Evolutionary conservation across 2,329 filamentous ascomycete genomes (phyloP), one percentile per base, ranked within the genome.

Genomic region (Aspergillus neoniger): DNA sequence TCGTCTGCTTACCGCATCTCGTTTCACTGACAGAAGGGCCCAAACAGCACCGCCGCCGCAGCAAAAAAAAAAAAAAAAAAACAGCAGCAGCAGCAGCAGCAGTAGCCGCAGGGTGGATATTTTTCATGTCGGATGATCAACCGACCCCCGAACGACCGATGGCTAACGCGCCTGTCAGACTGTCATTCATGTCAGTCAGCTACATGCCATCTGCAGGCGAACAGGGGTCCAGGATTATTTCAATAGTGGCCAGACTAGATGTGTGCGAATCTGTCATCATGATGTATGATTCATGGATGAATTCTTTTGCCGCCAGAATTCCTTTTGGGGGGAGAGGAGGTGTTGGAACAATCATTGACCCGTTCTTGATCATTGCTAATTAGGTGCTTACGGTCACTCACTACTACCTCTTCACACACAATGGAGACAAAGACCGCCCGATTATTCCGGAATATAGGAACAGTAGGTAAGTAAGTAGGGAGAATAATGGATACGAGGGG

Each of bases 121-220:
- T 36, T 5, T 39, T 32, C 19, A 54, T 25, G 53, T 28, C 32
- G 44, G 30, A 57, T 25, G 32, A 48, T 49, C 17, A 51, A 38
- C 36, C 44, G 38, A 51, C 15, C 21, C 36, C 39, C 21, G n/a
- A n/a, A 55, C 30, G 30, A 17, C 30, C 19, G 43, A 25, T 32
- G 38, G 30, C 25, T 19, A 36, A 49, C 32, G 14, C 55, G 55
- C 32, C 55, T 57, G 55, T 57, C 47, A 28, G 19, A 25, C 47
- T 57, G 44, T 28, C 55, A 19, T 39, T 36, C 41, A 55, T 51
- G 44, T 28, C 55, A 19, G 53, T 36, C 53, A 55, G 39, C 53
- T 55, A 28, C 53, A 55, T 32, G 39, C 28, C 53, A 55, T 55
- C 9, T 44, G 19, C 17, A 36, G 5, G 19, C 5, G n/a, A 47